phyloP scores from a whole-genome alignment of 148 eudicot genomes.

The Rhododendron molle region DNA sequence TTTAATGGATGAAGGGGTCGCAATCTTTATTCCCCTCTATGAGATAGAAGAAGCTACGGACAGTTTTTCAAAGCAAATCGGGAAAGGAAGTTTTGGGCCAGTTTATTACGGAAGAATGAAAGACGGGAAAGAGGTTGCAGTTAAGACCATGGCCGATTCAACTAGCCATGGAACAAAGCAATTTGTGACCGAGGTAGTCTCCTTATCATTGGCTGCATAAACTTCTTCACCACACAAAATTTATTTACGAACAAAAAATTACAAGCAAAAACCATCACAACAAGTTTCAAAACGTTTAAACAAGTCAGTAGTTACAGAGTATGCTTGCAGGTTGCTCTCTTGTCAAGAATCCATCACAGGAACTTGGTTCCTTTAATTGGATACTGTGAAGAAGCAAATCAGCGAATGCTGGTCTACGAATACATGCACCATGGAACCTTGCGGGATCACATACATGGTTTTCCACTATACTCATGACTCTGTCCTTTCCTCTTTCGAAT shows the following conservation, averaged over 20 bases:
- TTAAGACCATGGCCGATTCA: conserved; percentile 79
- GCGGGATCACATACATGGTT: conserved; percentile 86
- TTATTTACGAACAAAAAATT: not conserved
- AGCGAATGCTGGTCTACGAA: conserved; percentile 84
- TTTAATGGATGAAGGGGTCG: conserved; percentile 72
- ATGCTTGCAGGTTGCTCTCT: conserved; percentile 67
- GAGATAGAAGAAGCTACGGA: conserved; percentile 80
- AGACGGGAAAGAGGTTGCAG: conserved; percentile 89
- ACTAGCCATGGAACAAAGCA: conserved; percentile 88
- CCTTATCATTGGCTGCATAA: not conserved
- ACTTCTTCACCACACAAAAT: not conserved
- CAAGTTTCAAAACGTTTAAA: not conserved
- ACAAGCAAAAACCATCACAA: not conserved
- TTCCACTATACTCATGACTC: conserved; percentile 8
- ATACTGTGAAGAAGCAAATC: conserved; percentile 89
- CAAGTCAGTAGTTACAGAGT: not conserved
- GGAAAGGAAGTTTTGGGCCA: conserved; percentile 91
- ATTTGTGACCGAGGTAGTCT: conserved; percentile 82
- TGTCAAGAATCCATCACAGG: conserved; percentile 94
- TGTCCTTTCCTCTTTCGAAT: not conserved
- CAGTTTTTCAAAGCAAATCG: conserved; percentile 62
- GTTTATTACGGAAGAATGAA: conserved; percentile 91
- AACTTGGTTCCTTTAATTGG: conserved; percentile 94
- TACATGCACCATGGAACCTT: conserved; percentile 96
- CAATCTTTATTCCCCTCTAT: conserved; percentile 59